Evolutionary conservation across 345 rosid genomes (phyloP).

Genomic region (Brassica nigra): DNA sequence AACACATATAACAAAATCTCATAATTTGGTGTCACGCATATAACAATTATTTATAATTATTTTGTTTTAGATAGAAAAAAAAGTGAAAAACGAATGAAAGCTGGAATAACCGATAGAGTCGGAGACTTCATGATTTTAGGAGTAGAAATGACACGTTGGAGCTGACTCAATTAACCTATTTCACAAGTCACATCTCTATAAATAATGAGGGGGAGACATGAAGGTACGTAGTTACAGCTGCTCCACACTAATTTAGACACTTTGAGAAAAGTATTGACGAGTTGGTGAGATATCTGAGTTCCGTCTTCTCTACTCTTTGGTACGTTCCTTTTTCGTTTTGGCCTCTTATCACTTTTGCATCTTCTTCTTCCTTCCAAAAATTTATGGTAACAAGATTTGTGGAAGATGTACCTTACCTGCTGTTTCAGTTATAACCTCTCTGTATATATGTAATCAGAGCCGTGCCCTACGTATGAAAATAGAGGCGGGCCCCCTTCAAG

Average conservation of each 20-base stretch:
- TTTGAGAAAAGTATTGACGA: not conserved
- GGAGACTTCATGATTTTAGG: not conserved
- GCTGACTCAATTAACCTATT: conserved; percentile 15
- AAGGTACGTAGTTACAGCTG: conserved; percentile 3
- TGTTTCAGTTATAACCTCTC: not conserved
- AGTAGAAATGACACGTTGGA: conserved; percentile 34
- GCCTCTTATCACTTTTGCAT: not conserved
- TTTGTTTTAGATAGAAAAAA: not conserved
- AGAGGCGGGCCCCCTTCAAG: too few species aligned
- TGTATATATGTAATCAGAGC: too few species aligned
- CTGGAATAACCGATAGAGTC: conserved; percentile 13
- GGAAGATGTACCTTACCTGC: not conserved
- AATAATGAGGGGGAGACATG: not conserved
- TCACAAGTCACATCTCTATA: conserved; percentile 6
- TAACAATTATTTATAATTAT: not conserved
- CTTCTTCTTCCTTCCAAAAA: not conserved
- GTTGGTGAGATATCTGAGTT: conserved; percentile 10
- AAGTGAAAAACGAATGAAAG: not conserved
- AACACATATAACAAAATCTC: not conserved
- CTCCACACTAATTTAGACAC: not conserved
- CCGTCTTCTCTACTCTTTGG: conserved; percentile 27
- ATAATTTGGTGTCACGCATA: not conserved
- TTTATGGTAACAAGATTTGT: not conserved
- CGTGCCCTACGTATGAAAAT: too few species aligned
- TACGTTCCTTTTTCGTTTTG: conserved; percentile 1